Evolutionary conservation across 176 grass and related monocot genomes (phyloP), one percentile per base, ranked within the genome.

Genomic region (Zoysia japonica): DNA sequence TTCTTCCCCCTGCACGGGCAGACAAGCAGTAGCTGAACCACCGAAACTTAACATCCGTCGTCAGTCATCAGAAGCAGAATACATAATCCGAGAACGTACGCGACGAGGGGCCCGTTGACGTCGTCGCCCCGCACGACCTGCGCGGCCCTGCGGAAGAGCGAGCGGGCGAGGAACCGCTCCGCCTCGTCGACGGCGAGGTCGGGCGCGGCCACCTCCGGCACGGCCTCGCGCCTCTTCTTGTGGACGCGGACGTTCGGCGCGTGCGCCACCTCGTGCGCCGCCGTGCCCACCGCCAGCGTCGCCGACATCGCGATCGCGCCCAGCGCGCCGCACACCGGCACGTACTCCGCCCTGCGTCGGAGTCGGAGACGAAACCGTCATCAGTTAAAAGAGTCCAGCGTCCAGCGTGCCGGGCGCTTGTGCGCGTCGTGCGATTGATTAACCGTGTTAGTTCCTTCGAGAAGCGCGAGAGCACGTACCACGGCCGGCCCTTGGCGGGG

Each of bases 221-320:
- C 71, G 20, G 80, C 48, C 90, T 90, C 90, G 20, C 90, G 87
- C 83, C 88, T 96, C 77, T 79, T 86, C 87, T 92, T 96, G 79
- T 89, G 79, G 43, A 96, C 72, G 2, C 89, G 57, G 5, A 96
- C 93, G 84, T 88, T 92, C 57, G 93, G 93, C 72, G 89, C 49
- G 85, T 92, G 50, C 45, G 62, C 82, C 65, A 96, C 85, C 82
- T 96, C 83, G 48, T 82, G 80, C 81, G 64, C 68, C 11, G 90
- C 93, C 36, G 85, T 87, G 72, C 67, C 45, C 9, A 48, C 45
- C 8, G 45, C 90, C 49, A 96, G 80, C 45, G 90, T 44, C 47
- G 61, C 66, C 41, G 78, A 51, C 37, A 88, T 9, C 41, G 70
- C 3, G 59, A 88, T 88, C 85, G 77, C 19, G 19, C 93, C 93